phyloP scores from a whole-genome alignment of 345 rosid species.

The Salix viminalis region DNA sequence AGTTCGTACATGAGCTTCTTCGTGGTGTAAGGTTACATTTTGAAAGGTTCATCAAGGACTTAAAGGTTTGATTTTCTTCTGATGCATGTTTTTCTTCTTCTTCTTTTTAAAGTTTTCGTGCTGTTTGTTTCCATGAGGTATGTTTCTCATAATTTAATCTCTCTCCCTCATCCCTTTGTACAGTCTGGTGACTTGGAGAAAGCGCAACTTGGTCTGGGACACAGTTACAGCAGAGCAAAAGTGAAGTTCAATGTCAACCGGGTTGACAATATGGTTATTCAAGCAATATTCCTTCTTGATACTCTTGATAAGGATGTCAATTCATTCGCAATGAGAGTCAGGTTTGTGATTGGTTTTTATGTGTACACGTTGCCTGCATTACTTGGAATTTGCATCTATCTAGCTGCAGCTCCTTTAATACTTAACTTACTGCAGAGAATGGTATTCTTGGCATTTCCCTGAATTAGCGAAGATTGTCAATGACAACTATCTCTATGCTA shows the following conservation, averaged over 20 bases:
- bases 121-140: neutral
- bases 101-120: neutral
- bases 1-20: conserved; percentile 77
- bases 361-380: neutral
- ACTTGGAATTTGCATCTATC: neutral
- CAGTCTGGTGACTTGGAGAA: conserved; percentile 89
- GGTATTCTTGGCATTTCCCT: conserved; percentile 99
- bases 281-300: conserved; percentile 84
- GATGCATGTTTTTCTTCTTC: neutral
- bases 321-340: conserved; percentile 85
- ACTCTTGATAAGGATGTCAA: conserved; percentile 89
- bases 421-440: conserved; percentile 59
- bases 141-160: neutral
- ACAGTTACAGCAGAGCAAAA: conserved; percentile 94
- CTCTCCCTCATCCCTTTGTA: neutral
- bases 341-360: conserved; percentile 42
- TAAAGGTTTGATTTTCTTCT: conserved; percentile 53
- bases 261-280: conserved; percentile 93
- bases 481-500: conserved; percentile 84
- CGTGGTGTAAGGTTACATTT: conserved; percentile 86
- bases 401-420: neutral
- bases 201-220: conserved; percentile 92
- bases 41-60: conserved; percentile 75
- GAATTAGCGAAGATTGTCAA: conserved; percentile 86
- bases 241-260: conserved; percentile 94